Percentiles rank a stretch among this genome's conserved stretches.
Evolutionary conservation across 2,329 filamentous ascomycete species (phyloP).

Genomic region (Cercospora sojina): DNA sequence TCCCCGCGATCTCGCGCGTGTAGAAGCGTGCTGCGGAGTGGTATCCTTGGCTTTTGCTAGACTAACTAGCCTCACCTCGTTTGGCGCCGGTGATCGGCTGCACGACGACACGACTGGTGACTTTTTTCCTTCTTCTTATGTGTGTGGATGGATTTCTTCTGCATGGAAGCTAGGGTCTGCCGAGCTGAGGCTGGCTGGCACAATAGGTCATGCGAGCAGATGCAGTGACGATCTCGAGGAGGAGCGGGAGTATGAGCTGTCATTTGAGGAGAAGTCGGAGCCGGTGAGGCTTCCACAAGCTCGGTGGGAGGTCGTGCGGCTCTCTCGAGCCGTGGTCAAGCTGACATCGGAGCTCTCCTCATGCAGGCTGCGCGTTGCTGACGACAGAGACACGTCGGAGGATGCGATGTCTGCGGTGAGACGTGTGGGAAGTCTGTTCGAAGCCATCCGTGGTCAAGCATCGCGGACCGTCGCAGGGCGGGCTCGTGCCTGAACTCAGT

Average conservation of each 20-base stretch:
- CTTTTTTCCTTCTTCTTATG: neutral
- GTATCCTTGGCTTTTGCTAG: slow-evolving; percentile 4
- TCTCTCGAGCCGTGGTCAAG: neutral
- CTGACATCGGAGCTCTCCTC: slow-evolving; percentile 5
- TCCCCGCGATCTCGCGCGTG: slow-evolving; percentile 7
- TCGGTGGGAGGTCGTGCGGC: neutral
- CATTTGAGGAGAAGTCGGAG: slow-evolving; percentile 4
- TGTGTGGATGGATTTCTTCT: neutral
- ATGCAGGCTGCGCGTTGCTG: slow-evolving; percentile 4
- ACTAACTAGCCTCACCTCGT: neutral
- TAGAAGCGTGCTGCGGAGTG: neutral
- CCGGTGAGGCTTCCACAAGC: slow-evolving; percentile 8
- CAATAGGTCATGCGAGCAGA: slow-evolving; percentile 9
- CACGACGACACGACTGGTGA: neutral
- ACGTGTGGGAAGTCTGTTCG: slow-evolving; percentile 4
- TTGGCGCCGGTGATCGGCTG: slow-evolving; percentile 9
- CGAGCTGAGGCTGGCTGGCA: neutral
- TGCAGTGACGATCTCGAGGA: slow-evolving; percentile 9
- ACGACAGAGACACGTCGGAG: neutral
- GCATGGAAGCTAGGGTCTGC: neutral
- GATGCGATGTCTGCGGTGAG: neutral
- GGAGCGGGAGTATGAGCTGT: slow-evolving; percentile 5
- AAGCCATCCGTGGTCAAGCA: slow-evolving; percentile 10
- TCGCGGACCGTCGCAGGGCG: slow-evolving; percentile 7
- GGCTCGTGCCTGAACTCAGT: slow-evolving; percentile 8